Conservation (phyloP, 768 basidiomycete species). For the Amylocystis lapponica region DNA sequence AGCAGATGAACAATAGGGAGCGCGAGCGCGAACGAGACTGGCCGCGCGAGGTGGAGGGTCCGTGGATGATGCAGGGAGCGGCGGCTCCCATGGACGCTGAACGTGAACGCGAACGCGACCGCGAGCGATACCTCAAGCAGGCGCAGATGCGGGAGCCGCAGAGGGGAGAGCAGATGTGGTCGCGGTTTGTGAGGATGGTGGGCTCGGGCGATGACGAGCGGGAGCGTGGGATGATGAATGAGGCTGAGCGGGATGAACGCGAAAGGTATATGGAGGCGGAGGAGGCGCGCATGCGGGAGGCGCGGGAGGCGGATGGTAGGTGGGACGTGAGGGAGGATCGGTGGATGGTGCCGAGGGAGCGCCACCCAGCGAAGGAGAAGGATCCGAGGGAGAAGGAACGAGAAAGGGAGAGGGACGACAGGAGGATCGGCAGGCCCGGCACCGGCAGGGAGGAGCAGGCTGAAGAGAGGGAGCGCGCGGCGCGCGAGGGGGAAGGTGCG, state of each 20-base stretch:
- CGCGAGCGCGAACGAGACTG: slow-evolving; percentile 15
- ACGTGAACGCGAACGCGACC: slow-evolving; percentile 20
- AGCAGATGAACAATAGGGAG: slow-evolving; percentile 4
- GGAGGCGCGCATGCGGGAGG: slow-evolving; percentile 10
- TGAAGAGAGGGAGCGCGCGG: slow-evolving; percentile 4
- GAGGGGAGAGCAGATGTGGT: slow-evolving; percentile 11
- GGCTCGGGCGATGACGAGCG: slow-evolving; percentile 15
- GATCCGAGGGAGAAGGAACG: slow-evolving; percentile 14
- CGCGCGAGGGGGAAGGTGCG: slow-evolving; percentile 10
- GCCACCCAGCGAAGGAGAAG: slow-evolving; percentile 8
- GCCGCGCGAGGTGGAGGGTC: slow-evolving; percentile 11
- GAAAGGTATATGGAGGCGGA: slow-evolving; percentile 20
- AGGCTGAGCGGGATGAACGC: slow-evolving; percentile 17
- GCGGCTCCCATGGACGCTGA: slow-evolving; percentile 1
- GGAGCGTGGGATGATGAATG: slow-evolving; percentile 8
- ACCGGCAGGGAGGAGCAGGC: slow-evolving; percentile 4
- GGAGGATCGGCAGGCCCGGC: too few species aligned
- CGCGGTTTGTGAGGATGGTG: slow-evolving; percentile 13
- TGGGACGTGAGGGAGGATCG: slow-evolving; percentile 11
- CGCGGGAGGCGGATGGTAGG: neutral
- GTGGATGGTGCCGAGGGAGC: neutral
- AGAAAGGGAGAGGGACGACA: slow-evolving; percentile 24
- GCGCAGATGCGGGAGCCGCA: slow-evolving; percentile 4
- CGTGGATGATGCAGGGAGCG: slow-evolving; percentile 4
- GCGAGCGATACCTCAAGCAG: slow-evolving; percentile 12